Percentiles rank a stretch among this genome's conserved stretches.
phyloP scores from a whole-genome alignment of 1,284 basidiomycete species.

The Cutaneotrichosporon cyanovorans region DNA sequence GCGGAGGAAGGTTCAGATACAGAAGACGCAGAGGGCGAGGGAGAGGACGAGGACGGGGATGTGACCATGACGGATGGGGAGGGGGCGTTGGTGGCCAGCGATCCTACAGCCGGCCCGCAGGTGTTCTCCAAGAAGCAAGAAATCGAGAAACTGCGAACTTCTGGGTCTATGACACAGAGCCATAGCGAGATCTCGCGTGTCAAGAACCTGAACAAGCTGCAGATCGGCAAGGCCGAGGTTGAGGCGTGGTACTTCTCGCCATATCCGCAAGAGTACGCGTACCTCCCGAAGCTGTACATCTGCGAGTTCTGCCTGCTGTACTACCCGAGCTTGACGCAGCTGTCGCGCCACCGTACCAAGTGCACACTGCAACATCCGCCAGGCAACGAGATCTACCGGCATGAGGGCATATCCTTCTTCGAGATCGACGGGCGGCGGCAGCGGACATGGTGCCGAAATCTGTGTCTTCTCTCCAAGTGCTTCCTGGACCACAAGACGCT shows the following conservation, averaged over 20 bases:
- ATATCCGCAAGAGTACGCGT: constrained; percentile 95
- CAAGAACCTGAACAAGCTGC: constrained; percentile 94
- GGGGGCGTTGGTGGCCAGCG: constrained; percentile 46
- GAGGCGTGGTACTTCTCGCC: constrained; percentile 99
- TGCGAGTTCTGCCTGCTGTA: constrained; percentile 97
- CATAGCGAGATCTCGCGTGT: constrained; percentile 95
- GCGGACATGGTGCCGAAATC: constrained; percentile 92
- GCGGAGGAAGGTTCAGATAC: constrained; percentile 45
- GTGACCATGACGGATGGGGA: constrained; percentile 48
- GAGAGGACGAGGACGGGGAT: constrained; percentile 55
- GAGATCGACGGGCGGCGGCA: constrained; percentile 97
- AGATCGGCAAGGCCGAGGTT: constrained; percentile 92
- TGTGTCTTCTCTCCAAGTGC: constrained; percentile 97
- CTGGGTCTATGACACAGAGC: constrained; percentile 98
- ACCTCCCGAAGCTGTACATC: constrained; percentile 88
- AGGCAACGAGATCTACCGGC: constrained; percentile 97
- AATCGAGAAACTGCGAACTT: constrained; percentile 95
- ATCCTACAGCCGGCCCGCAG: constrained; percentile 42
- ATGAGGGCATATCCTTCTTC: constrained; percentile 94
- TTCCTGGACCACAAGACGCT: constrained; percentile 99
- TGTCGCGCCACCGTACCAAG: constrained; percentile 80
- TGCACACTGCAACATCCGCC: constrained; percentile 93
- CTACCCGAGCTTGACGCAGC: constrained; percentile 79
- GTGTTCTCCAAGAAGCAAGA: constrained; percentile 93
- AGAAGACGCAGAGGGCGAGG: constrained; percentile 47